Evolutionary conservation across 2,329 filamentous ascomycete species (phyloP).

Genomic region (Trichothecium roseum): DNA sequence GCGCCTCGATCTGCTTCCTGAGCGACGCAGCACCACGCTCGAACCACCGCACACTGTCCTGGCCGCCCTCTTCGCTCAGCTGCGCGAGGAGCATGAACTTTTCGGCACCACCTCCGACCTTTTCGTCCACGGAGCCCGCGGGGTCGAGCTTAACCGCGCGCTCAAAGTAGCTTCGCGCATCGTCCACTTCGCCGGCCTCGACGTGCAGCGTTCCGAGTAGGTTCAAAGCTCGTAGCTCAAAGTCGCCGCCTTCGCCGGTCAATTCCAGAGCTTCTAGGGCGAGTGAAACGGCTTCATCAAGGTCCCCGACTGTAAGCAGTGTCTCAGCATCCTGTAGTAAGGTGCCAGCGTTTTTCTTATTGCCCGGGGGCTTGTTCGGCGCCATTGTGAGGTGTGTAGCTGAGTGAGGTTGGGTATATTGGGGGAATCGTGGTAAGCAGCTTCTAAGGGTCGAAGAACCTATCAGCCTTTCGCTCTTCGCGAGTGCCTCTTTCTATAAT

Average conservation of each 20-base stretch:
- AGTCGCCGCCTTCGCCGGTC: constrained; percentile 34
- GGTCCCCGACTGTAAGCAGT: constrained; percentile 29
- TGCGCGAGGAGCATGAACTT: constrained; percentile 95
- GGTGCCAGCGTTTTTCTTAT: constrained; percentile 17
- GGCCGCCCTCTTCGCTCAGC: constrained; percentile 61
- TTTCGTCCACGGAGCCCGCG: constrained; percentile 59
- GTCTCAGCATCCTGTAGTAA: constrained; percentile 28
- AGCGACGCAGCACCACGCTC: constrained; percentile 63
- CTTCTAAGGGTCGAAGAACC: neutral
- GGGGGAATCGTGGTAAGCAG: neutral
- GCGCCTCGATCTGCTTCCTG: constrained; percentile 55
- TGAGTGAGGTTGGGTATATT: neutral
- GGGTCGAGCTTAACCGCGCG: constrained; percentile 67
- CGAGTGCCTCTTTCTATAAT: neutral
- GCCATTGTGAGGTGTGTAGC: constrained; percentile 21
- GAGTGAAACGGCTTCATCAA: constrained; percentile 27
- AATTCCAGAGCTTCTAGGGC: constrained; percentile 32
- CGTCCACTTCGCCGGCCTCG: constrained; percentile 71
- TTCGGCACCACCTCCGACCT: constrained; percentile 72
- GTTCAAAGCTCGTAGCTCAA: constrained; percentile 56
- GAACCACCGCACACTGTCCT: constrained; percentile 57
- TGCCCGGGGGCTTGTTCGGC: constrained; percentile 23
- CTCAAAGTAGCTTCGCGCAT: constrained; percentile 62
- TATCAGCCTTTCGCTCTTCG: neutral
- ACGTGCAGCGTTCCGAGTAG: constrained; percentile 74